Base-by-base conservation (phyloP, 1,139 yeast species). In the Kurtzmaniella quercitrusa region DNA sequence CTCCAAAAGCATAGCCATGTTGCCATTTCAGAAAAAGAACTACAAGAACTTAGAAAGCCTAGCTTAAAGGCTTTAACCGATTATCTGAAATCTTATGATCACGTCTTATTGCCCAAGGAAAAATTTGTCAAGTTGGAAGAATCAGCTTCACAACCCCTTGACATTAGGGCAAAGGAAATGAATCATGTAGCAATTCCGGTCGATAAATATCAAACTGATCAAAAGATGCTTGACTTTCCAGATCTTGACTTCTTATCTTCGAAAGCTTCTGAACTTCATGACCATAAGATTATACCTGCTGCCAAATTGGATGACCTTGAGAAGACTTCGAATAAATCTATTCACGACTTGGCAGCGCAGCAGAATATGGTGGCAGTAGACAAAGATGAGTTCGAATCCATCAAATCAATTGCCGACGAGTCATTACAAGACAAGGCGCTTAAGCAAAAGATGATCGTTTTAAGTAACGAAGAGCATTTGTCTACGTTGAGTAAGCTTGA, bases 261-360 rank as follows among this genome's bases (percentile, higher is more conserved):
- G 15, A 46, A 48, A 3, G 50, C 53, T 40, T 66, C 65, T 1
- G 38, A 38, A 4, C 17, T 40, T 1, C 48, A 48, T 39, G 47
- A 49, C 29, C 60, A 62, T 42, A 46, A 50, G 2, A 43, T 65
- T 12, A 38, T 63, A 5, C 23, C 27, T 6, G 21, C 41, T 12
- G n/a, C 29, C 7, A 39, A 46, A 1, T 18, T 51, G 11, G 43
- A 43, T n/a, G 41, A 45, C 17, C 34, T 51, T 14, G 39, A 44
- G 50, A 9, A 25, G 40, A 17, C 43, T 43, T 31, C 43, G 55
- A 1, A 48, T 51, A 5, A 43, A 48, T 12, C 70, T 68, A 9
- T 55, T 68, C 17, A 45, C 63, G 52, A 57, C 6, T 60, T 60
- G 40, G 79, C 78, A 3, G n/a, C 41, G 18, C 8, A 43, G 40